phyloP scores from a whole-genome alignment of 2,329 filamentous ascomycete genomes.

The Fusarium oligoseptatum region DNA sequence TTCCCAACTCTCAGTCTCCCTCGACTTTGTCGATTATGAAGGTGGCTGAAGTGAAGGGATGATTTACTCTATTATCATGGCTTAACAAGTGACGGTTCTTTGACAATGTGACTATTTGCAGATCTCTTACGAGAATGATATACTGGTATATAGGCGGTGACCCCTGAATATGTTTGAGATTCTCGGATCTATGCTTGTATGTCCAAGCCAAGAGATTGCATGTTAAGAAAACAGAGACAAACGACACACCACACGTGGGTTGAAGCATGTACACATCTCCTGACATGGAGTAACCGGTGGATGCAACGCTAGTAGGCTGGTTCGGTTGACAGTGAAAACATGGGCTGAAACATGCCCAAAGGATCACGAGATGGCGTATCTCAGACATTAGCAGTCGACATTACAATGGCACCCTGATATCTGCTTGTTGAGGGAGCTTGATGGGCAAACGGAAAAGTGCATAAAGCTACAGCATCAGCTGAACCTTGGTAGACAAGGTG shows the following conservation, averaged over 20 bases:
- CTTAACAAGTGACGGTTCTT: background rate
- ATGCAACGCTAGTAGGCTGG: background rate
- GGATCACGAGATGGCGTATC: background rate
- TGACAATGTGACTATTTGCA: background rate
- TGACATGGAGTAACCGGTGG: background rate
- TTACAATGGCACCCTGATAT: background rate
- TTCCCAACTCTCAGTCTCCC: slow-evolving; percentile 15
- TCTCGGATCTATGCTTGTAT: background rate
- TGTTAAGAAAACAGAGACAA: background rate
- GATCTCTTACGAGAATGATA: background rate
- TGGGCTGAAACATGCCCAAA: background rate
- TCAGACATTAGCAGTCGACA: background rate
- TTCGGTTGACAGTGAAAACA: background rate
- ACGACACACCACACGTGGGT: background rate
- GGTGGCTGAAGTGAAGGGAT: slow-evolving; percentile 1
- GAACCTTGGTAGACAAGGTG: slow-evolving; percentile 2
- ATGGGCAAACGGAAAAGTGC: background rate
- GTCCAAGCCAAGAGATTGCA: background rate
- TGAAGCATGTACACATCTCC: slow-evolving; percentile 1
- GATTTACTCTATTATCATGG: background rate
- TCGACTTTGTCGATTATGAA: background rate
- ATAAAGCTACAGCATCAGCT: slow-evolving; percentile 7
- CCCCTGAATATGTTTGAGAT: background rate
- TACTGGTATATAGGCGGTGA: background rate
- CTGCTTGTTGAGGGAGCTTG: background rate